Conservation (phyloP, 352 stramenopile genomes). For the Phytophthora boehmeriae region DNA sequence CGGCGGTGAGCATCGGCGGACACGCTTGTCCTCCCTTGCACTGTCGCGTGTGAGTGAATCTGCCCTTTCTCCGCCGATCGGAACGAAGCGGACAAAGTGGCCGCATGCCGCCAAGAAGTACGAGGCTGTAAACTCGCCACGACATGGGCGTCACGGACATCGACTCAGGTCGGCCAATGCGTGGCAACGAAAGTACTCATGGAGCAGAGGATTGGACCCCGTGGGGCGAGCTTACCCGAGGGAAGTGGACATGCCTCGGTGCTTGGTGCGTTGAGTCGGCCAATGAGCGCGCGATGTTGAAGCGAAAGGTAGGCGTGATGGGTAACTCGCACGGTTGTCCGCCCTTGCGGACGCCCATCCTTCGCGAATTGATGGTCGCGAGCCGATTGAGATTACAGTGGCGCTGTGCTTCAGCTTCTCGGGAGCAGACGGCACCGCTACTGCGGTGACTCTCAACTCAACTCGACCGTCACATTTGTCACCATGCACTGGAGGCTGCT, state of each 20-base stretch:
- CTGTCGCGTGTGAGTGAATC: not conserved
- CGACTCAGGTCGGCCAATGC: not conserved
- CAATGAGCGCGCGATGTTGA: not conserved
- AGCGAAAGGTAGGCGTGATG: not conserved
- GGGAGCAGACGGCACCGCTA: not conserved
- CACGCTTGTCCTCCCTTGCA: slow-evolving; percentile 4
- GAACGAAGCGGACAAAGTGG: not conserved
- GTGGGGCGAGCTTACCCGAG: not conserved
- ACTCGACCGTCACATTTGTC: not conserved
- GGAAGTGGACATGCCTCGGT: not conserved
- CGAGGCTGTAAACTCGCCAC: slow-evolving; percentile 4
- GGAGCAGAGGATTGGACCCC: not conserved
- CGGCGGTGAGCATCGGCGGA: slow-evolving; percentile 1
- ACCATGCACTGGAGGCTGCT: not conserved
- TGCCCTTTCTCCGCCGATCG: not conserved
- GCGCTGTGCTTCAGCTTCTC: not conserved
- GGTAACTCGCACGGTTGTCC: slow-evolving; percentile 3
- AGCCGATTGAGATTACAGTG: not conserved
- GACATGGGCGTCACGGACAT: not conserved
- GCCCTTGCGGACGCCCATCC: not conserved
- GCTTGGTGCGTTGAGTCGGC: not conserved
- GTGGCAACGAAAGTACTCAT: not conserved
- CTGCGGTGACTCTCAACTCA: not conserved
- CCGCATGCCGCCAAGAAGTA: not conserved
- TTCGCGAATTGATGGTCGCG: not conserved